Base-by-base conservation (phyloP, 768 basidiomycete genomes). In the Coprinopsis cinerea region DNA sequence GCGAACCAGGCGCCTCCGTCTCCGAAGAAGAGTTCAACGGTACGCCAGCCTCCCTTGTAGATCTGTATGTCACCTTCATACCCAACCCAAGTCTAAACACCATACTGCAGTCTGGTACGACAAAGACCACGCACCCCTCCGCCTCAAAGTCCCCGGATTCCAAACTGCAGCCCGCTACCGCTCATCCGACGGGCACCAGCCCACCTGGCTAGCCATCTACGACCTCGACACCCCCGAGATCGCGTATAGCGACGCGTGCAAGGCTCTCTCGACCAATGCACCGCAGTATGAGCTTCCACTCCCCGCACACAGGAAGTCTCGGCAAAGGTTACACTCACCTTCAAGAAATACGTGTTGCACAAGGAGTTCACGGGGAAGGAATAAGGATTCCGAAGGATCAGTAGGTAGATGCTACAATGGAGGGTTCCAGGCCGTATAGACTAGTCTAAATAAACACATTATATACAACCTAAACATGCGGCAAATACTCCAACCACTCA, bases 31-130 rank as follows among this genome's bases (percentile, higher is more conserved):
- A 61, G 15, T 67, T 65, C 51, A 62, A 68, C 35, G 60, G 67
- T 63, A 48, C 26, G 17, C 23, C 37, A 42, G 15, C 25, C 32
- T 11, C 14, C 1, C 20, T n/a, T n/a, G n/a, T n/a, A n/a, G n/a
- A n/a, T n/a, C n/a, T n/a, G n/a, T n/a, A n/a, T 46, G 23, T 35
- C 36, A 34, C 14, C 13, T 23, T 25, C 23, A 23, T 22, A 27
- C 9, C 27, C 27, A 11, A 44, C 37, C 23, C n/a, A 20, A 4
- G 17, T 23, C 26, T 11, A 28, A 5, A 37, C 17, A 20, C 34
- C 15, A 47, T 28, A 22, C 1, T 26, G 28, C 47, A 69, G 67
- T 66, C 26, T 69, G 65, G 65, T 67, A 66, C 53, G 60, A 66
- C 34, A 59, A 53, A 14, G 67, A 69, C 51, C 67, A 69, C 42